Percentiles rank a stretch among this genome's conserved stretches.
Evolutionary conservation across 192 early-diverging fungal species (phyloP).

Genomic region (Umbelopsis isabellina): DNA sequence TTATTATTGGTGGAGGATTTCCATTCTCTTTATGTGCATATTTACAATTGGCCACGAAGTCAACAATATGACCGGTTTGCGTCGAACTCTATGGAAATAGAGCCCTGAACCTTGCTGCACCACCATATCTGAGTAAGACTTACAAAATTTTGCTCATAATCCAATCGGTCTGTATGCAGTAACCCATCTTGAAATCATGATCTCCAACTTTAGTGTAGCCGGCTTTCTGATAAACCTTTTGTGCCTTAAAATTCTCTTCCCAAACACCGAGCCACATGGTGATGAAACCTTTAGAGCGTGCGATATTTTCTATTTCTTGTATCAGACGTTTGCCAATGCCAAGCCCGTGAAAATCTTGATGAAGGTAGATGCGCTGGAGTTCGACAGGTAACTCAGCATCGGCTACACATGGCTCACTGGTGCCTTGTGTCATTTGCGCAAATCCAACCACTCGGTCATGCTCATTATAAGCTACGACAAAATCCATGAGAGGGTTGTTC

Average conservation of each 20-base stretch:
- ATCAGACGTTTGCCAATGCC: constrained; percentile 18
- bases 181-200: constrained; percentile 29
- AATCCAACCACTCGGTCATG: constrained; percentile 10
- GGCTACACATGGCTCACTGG: constrained; percentile 18
- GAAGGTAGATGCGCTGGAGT: constrained; percentile 14
- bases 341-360: constrained; percentile 7
- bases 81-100: too few species aligned
- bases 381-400: constrained; percentile 4
- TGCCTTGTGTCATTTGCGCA: constrained; percentile 18
- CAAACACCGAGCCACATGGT: constrained; percentile 34
- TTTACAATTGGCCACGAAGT: too few species aligned
- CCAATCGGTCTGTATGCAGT: constrained; percentile 28
- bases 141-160: constrained; percentile 18
- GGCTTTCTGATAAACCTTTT: constrained; percentile 29
- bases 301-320: constrained; percentile 2
- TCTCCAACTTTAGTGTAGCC: constrained; percentile 31
- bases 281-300: background rate
- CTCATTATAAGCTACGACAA: constrained; percentile 6
- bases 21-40: too few species aligned
- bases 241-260: constrained; percentile 32
- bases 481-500: background rate
- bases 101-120: too few species aligned
- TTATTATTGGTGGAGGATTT: too few species aligned
- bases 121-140: background rate
- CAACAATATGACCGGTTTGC: too few species aligned